Conservation (phyloP, 306 rosid genomes). For the Ormosia emarginata region DNA sequence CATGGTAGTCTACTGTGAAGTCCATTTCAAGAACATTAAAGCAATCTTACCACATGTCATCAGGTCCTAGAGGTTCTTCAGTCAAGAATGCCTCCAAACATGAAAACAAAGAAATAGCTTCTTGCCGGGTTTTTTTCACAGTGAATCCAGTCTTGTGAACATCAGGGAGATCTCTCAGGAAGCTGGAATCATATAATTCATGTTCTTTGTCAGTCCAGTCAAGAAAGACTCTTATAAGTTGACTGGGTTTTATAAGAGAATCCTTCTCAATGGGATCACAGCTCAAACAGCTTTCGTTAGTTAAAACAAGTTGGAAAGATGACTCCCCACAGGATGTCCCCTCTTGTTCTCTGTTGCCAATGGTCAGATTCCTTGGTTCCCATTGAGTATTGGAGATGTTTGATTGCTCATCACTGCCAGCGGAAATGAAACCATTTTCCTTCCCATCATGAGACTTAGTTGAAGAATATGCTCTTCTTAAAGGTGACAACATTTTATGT, state of each 20-base stretch:
- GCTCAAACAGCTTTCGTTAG: slow-evolving; percentile 44
- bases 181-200: slow-evolving; percentile 67
- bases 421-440: slow-evolving; percentile 73
- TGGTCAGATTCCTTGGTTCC: slow-evolving; percentile 30
- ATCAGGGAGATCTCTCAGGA: slow-evolving; percentile 91
- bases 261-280: slow-evolving; percentile 66
- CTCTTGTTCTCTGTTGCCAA: slow-evolving; percentile 40
- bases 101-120: slow-evolving; percentile 89
- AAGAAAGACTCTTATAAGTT: slow-evolving; percentile 50
- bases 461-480: slow-evolving; percentile 58
- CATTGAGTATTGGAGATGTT: slow-evolving; percentile 33
- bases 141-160: slow-evolving; percentile 71
- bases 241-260: slow-evolving; percentile 48
- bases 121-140: slow-evolving; percentile 86
- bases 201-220: slow-evolving; percentile 83
- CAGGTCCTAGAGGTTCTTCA: slow-evolving; percentile 98
- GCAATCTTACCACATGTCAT: slow-evolving; percentile 88
- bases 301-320: slow-evolving; percentile 62
- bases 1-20: slow-evolving; percentile 13
- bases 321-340: slow-evolving; percentile 50
- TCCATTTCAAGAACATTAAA: slow-evolving; percentile 20
- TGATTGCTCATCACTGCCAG: slow-evolving; percentile 47
- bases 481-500: slow-evolving; percentile 61
- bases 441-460: slow-evolving; percentile 50
- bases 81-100: slow-evolving; percentile 97